A percentile compares a stretch with the other conserved stretches of the same genome.
Conservation (phyloP, 257 asterid genomes). For the Solanum microdontum region DNA sequence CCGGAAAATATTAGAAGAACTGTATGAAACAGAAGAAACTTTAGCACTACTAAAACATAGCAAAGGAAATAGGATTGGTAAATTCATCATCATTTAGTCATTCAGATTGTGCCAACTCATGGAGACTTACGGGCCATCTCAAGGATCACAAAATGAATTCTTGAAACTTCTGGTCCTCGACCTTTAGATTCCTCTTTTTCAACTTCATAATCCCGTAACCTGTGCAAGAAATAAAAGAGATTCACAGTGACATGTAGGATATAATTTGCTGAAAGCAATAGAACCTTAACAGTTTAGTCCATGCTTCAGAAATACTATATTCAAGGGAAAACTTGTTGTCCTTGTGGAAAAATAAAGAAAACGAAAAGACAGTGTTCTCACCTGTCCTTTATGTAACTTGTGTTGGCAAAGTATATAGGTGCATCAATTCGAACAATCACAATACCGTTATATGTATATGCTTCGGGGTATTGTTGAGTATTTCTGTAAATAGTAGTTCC, state of each 20-base stretch:
- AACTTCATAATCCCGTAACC: slow-evolving; percentile 91
- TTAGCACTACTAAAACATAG: background rate
- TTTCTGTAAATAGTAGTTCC: slow-evolving; percentile 93
- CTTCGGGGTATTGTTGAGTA: slow-evolving; percentile 89
- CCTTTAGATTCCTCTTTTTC: slow-evolving; percentile 39
- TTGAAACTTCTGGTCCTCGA: slow-evolving; percentile 83
- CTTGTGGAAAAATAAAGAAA: background rate
- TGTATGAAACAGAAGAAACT: background rate
- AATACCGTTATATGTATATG: slow-evolving; percentile 87
- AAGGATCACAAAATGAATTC: slow-evolving; percentile 67
- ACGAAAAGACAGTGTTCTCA: slow-evolving; percentile 8
- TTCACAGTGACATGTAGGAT: background rate
- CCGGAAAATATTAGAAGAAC: background rate
- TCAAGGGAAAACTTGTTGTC: background rate
- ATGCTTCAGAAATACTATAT: background rate
- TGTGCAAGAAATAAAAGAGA: slow-evolving; percentile 13
- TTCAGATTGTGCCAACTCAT: background rate
- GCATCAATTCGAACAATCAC: slow-evolving; percentile 96
- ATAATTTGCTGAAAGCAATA: background rate
- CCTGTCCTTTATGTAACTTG: slow-evolving; percentile 93
- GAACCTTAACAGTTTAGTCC: background rate
- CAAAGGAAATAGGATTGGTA: background rate
- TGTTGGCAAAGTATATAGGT: slow-evolving; percentile 92
- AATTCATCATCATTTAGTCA: background rate
- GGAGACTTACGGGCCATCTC: slow-evolving; percentile 96